These are phyloP conservation scores for Tremella mesenterica DNA, from an alignment of 768 basidiomycete species.

Conservation along the genomic window DNA sequence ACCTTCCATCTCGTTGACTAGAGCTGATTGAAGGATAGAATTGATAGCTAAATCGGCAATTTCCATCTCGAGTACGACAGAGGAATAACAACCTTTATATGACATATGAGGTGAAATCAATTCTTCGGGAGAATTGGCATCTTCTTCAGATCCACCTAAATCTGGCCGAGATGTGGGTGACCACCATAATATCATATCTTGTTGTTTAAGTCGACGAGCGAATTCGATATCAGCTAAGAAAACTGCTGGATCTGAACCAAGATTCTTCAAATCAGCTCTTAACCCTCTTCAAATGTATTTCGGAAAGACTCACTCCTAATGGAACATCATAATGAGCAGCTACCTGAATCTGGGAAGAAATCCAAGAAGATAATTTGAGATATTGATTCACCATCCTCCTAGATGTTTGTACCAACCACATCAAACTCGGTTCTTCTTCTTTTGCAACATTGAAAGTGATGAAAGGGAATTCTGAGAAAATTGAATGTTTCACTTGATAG, in stretches of 20 bases:
- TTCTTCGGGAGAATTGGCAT: conserved; percentile 66
- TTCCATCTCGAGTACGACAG: conserved; percentile 82
- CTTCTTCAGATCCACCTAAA: conserved; percentile 85
- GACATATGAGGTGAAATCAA: conserved; percentile 75
- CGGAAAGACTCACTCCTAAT: conserved; percentile 51
- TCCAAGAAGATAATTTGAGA: conserved; percentile 64
- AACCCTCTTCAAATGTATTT: not conserved
- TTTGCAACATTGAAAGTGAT: conserved; percentile 61
- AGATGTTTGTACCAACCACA: conserved; percentile 77
- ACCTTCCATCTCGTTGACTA: conserved; percentile 96
- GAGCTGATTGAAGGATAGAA: conserved; percentile 81
- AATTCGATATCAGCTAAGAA: conserved; percentile 82
- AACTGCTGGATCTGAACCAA: conserved; percentile 83
- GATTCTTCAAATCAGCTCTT: conserved; percentile 50
- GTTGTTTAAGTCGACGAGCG: conserved; percentile 71
- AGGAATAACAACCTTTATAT: conserved; percentile 76
- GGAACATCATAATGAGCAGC: conserved; percentile 90
- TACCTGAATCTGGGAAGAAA: conserved; percentile 67
- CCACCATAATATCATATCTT: conserved; percentile 96
- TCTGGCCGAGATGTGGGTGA: conserved; percentile 80
- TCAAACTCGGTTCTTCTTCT: conserved; percentile 61
- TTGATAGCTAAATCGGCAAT: conserved; percentile 89
- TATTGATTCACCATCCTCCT: conserved; percentile 79
- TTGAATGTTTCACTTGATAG: conserved; percentile 63
- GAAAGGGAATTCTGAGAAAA: conserved; percentile 74